phyloP scores from a whole-genome alignment of 2,329 filamentous ascomycete species.

The Hypoxylon sp. region DNA sequence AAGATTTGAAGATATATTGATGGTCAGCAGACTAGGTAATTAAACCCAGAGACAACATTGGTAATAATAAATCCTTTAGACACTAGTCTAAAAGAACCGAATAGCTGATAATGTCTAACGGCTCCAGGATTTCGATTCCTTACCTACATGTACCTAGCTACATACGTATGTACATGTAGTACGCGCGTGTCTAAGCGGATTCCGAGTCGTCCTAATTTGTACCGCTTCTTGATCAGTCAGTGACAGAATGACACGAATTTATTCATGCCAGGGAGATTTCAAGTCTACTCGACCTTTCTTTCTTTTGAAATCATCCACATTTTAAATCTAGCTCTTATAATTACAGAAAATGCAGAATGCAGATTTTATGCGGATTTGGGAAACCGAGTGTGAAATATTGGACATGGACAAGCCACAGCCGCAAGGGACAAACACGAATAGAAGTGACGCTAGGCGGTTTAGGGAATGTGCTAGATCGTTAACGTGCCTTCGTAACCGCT shows the following conservation, averaged over 20 bases:
- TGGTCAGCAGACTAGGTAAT: slow-evolving; percentile 1
- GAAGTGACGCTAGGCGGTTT: slow-evolving; percentile 31
- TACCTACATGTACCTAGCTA: not conserved
- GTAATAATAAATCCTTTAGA: not conserved
- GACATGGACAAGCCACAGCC: slow-evolving; percentile 32
- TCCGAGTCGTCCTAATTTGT: slow-evolving; percentile 10
- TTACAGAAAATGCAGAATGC: slow-evolving; percentile 12
- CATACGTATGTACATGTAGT: no score
- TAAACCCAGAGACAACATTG: not conserved
- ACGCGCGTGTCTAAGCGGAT: not conserved
- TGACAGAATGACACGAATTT: slow-evolving; percentile 3
- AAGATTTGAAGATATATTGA: not conserved
- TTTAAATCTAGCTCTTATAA: not conserved
- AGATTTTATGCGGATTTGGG: slow-evolving; percentile 1
- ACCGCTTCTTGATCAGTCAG: slow-evolving; percentile 14
- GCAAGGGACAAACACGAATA: slow-evolving; percentile 17
- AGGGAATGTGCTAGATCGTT: slow-evolving; percentile 23
- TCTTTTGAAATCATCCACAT: not conserved
- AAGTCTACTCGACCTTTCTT: not conserved
- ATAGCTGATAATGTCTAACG: not conserved
- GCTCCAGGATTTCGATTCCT: not conserved
- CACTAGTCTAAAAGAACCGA: slow-evolving; percentile 1
- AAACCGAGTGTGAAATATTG: slow-evolving; percentile 12
- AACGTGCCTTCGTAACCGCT: slow-evolving; percentile 20
- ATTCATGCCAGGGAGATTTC: slow-evolving; percentile 5